Evolutionary conservation across 2,329 filamentous ascomycete species (phyloP).

Genomic region (Talaromyces marneffei): DNA sequence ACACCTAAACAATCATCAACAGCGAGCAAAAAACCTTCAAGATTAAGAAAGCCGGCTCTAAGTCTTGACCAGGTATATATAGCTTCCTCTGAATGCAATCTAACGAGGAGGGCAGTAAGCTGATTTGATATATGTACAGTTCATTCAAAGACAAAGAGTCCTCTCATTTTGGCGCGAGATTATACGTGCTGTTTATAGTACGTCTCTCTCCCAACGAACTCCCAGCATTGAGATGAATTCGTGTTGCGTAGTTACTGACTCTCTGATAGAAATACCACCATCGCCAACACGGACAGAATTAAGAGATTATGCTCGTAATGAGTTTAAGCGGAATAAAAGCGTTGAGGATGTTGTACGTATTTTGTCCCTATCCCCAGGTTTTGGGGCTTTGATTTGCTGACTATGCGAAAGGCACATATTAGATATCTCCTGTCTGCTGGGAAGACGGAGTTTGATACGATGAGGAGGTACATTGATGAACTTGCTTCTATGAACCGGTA

Average conservation of each 20-base stretch:
- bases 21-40: not conserved
- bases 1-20: not conserved
- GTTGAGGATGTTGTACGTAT: slow-evolving; percentile 38
- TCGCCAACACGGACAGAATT: slow-evolving; percentile 39
- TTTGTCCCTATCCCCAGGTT: not conserved
- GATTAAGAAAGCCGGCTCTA: slow-evolving; percentile 9
- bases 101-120: too few species aligned
- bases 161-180: slow-evolving; percentile 15
- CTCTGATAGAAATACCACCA: slow-evolving; percentile 32
- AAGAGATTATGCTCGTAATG: slow-evolving; percentile 37
- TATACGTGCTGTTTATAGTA: slow-evolving; percentile 14
- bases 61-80: slow-evolving; percentile 14
- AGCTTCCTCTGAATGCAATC: too few species aligned
- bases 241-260: not conserved
- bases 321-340: slow-evolving; percentile 40
- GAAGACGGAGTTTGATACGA: slow-evolving; percentile 43
- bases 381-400: not conserved
- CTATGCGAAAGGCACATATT: slow-evolving; percentile 30
- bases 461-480: slow-evolving; percentile 44
- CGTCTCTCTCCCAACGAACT: not conserved
- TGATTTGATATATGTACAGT: not conserved
- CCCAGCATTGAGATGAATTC: not conserved
- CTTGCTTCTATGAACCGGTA: slow-evolving; percentile 26
- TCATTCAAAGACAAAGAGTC: slow-evolving; percentile 15
- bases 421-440: slow-evolving; percentile 43